phyloP scores from a whole-genome alignment of 257 asterid species.

The Solanum virginianum region DNA sequence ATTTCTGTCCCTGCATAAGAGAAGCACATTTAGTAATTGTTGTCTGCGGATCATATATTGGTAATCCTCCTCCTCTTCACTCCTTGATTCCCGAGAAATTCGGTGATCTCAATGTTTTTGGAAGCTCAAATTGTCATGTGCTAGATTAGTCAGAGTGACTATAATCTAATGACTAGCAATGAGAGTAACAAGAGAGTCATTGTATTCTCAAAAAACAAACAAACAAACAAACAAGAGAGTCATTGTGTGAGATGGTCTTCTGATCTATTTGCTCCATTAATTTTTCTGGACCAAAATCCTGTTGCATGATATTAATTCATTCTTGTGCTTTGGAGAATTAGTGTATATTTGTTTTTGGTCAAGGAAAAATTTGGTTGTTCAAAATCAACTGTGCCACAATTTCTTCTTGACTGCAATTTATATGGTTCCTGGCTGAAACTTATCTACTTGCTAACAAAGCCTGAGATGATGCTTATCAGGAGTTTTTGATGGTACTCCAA shows the following conservation, averaged over 20 bases:
- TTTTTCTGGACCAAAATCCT: background rate
- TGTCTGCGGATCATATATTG: background rate
- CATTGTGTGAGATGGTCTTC: background rate
- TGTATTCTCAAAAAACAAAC: background rate
- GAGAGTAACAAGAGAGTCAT: background rate
- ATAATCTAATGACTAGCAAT: background rate
- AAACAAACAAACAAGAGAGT: background rate
- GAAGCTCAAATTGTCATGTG: background rate
- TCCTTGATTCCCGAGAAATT: background rate
- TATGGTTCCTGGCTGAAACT: background rate
- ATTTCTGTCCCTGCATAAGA: background rate
- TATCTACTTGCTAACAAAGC: background rate
- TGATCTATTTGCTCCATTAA: background rate
- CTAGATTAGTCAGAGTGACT: background rate
- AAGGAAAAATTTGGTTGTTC: background rate
- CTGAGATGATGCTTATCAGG: background rate
- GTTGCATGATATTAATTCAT: background rate
- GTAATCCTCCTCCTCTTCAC: background rate
- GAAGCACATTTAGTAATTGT: background rate
- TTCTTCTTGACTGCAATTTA: background rate
- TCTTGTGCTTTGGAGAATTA: background rate
- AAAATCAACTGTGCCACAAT: background rate
- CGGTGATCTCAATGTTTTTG: background rate
- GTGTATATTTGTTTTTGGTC: background rate
- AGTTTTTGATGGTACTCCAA: background rate